phyloP scores from a whole-genome alignment of 2,329 filamentous ascomycete species.

The Colletotrichum zoysiae region DNA sequence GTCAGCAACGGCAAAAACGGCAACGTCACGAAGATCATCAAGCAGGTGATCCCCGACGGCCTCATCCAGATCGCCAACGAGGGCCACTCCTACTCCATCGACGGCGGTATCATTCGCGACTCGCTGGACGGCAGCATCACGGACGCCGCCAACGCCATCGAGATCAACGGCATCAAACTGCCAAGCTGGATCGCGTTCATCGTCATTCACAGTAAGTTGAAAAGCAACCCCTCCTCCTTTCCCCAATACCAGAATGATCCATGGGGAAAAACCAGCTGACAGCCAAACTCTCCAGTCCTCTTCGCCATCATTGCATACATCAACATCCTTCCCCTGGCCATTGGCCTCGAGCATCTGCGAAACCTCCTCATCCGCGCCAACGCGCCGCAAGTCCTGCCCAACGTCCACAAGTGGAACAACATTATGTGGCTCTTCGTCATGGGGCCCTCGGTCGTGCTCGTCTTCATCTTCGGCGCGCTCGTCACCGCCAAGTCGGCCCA shows the following conservation, averaged over 20 bases:
- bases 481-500: slow-evolving; percentile 44
- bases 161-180: slow-evolving; percentile 42
- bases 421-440: slow-evolving; percentile 47
- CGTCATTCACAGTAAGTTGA: slow-evolving; percentile 46
- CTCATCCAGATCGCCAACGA: slow-evolving; percentile 46
- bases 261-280: neutral
- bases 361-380: slow-evolving; percentile 46
- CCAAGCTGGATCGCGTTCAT: slow-evolving; percentile 43
- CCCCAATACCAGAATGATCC: too few species aligned
- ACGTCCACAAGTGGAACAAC: slow-evolving; percentile 44
- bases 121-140: slow-evolving; percentile 41
- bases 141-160: slow-evolving; percentile 43
- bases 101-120: slow-evolving; percentile 44
- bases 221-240: neutral
- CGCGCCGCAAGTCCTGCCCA: slow-evolving; percentile 44
- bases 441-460: slow-evolving; percentile 44
- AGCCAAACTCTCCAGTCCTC: slow-evolving; percentile 40
- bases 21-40: slow-evolving; percentile 38
- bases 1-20: slow-evolving; percentile 8
- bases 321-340: slow-evolving; percentile 46
- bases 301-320: slow-evolving; percentile 46
- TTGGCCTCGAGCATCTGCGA: slow-evolving; percentile 47
- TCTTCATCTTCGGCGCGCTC: slow-evolving; percentile 48
- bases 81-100: slow-evolving; percentile 47
- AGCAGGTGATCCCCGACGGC: slow-evolving; percentile 47